Percentiles rank a stretch among this genome's conserved stretches.
Evolutionary conservation across 306 rosid genomes (phyloP).

Genomic region (Biancaea sappan): DNA sequence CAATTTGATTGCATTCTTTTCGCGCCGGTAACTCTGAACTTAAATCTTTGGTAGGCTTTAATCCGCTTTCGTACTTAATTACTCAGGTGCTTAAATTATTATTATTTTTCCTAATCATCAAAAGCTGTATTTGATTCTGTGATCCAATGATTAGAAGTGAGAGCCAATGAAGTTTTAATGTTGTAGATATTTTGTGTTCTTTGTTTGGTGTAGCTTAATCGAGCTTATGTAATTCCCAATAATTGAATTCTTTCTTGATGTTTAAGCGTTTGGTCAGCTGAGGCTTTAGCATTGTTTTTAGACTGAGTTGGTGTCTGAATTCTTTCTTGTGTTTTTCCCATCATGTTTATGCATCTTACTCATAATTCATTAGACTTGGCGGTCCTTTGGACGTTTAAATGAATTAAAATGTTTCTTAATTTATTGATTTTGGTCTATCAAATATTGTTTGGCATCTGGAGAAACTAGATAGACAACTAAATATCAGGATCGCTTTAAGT

Average conservation of each 20-base stretch:
- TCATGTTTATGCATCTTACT: background rate
- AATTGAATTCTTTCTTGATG: background rate
- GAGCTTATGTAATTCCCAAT: background rate
- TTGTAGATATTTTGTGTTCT: background rate
- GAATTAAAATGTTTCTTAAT: background rate
- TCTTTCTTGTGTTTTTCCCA: background rate
- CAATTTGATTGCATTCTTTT: background rate
- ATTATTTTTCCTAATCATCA: background rate
- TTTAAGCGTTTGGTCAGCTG: background rate
- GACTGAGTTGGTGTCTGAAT: background rate
- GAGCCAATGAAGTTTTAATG: background rate
- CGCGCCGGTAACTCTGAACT: background rate
- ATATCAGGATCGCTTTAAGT: background rate
- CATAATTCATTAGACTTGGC: background rate
- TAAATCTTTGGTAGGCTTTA: slow-evolving; percentile 11
- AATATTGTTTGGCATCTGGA: background rate
- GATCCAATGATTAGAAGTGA: slow-evolving; percentile 1
- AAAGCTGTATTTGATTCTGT: background rate
- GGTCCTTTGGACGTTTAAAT: background rate
- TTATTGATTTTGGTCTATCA: background rate
- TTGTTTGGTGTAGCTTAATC: background rate
- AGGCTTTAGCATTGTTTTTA: background rate
- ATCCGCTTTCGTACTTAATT: background rate
- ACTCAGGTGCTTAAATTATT: background rate
- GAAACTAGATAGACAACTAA: background rate